Evolutionary conservation across 139 green algal species (phyloP).

Genomic region (Ostreobium quekettii): DNA sequence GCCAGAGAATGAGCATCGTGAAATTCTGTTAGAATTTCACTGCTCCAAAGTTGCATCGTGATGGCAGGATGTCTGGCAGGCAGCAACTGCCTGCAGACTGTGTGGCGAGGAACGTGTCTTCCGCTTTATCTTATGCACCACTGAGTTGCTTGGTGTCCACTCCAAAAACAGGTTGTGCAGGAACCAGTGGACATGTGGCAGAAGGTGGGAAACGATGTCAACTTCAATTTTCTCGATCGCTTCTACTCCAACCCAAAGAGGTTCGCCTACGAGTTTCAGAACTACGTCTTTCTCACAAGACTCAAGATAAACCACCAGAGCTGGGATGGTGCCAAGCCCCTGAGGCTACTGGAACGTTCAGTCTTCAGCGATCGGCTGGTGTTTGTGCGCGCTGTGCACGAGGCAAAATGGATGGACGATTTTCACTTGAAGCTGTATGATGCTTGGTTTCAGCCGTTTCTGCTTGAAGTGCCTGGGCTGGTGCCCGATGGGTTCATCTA

Average conservation of each 20-base stretch:
- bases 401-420: conserved; percentile 66
- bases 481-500: conserved; percentile 95
- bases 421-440: conserved; percentile 82
- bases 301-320: conserved; percentile 37
- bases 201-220: conserved; percentile 36
- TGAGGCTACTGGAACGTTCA: conserved; percentile 83
- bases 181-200: conserved; percentile 95
- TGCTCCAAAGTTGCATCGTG: too few species aligned
- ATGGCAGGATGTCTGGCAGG: too few species aligned
- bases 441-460: conserved; percentile 29
- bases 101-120: too few species aligned
- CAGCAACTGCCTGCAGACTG: too few species aligned
- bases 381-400: conserved; percentile 87
- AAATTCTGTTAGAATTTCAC: too few species aligned
- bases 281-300: conserved; percentile 93
- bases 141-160: too few species aligned
- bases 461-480: conserved; percentile 32
- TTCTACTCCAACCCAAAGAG: conserved; percentile 84
- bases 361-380: conserved; percentile 97
- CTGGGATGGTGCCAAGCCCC: conserved; percentile 24
- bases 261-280: conserved; percentile 96
- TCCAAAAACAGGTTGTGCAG: conserved; percentile 62
- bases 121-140: too few species aligned
- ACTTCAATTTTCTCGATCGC: conserved; percentile 77
- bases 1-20: too few species aligned